Base-by-base conservation (phyloP, 73 alveolate genomes). In the Paramecium tetraurelia region DNA sequence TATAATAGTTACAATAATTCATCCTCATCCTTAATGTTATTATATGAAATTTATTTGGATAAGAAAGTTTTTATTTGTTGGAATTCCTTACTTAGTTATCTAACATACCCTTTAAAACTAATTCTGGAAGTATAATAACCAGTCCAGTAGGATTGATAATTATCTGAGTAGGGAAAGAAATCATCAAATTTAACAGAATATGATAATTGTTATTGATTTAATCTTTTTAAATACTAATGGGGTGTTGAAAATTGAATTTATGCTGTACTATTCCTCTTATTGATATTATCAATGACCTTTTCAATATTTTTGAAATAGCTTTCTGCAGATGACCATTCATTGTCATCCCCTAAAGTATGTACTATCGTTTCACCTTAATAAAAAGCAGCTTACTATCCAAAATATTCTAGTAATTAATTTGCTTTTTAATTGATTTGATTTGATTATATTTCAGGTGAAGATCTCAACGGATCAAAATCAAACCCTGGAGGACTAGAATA, bases 61-160 rank as follows among this genome's bases (percentile, higher is more conserved):
- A 92, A 59, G 58, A 22, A 43, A 24, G 44, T 92, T 86, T 70
- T 70, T n/a, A 86, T 75, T 33, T 58, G 33, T 59, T 85, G 80
- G 63, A 59, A 95, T 11, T 71, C 58, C 80, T 86, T 93, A 22
- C 95, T 85, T 21, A 80, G 80, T 70, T 94, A 93, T 89, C 97
- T 95, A 38, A 96, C 95, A 38, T 83, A 94, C 22, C 96, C 96
- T 93, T 97, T 97, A 53, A 96, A 92, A 70, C 86, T 92, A 10
- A 98, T 96, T 59, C 99, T 92, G 57, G 98, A 95, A 40, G 99
- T 96, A 93, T 86, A 98, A 95, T 94, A 98, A 0, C 99, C 99
- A 29, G 99, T 97, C 99, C 99, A 98, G 76, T 92, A 97, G n/a
- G 94, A 95, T 77, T 89, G 72, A 22, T 24, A 36, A 36, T 58